Evolutionary conservation across 164 flowering plant species (phyloP).

Genomic region (Litsea cubeba): DNA sequence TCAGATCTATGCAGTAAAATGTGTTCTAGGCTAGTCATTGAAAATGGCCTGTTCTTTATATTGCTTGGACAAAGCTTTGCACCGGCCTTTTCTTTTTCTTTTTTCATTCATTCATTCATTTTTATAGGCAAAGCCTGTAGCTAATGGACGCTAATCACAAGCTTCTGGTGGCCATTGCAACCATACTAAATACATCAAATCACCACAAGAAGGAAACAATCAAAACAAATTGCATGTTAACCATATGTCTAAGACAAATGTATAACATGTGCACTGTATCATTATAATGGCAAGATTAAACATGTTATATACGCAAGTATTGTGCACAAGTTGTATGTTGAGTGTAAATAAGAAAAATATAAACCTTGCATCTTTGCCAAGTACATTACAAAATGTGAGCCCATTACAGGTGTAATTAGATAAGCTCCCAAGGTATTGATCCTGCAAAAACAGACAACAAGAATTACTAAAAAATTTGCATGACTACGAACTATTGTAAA

Average conservation of each 20-base stretch:
- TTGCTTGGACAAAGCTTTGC: too few relatives aligned
- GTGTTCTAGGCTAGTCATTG: too few relatives aligned
- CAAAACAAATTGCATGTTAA: background rate
- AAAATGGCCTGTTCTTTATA: too few relatives aligned
- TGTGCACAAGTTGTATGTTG: background rate
- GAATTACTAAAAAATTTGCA: conserved; percentile 2
- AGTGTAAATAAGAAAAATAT: conserved; percentile 1
- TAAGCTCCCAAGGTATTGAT: conserved; percentile 79
- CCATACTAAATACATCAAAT: background rate
- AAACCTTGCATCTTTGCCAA: conserved; percentile 90
- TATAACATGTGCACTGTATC: background rate
- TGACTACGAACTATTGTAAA: background rate
- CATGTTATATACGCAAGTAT: background rate
- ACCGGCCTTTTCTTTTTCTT: too few relatives aligned
- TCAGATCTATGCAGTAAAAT: too few relatives aligned
- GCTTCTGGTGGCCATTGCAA: background rate
- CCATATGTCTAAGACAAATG: background rate
- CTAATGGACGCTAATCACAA: background rate
- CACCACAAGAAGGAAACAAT: background rate
- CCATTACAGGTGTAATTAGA: conserved; percentile 85
- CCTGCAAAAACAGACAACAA: conserved; percentile 42
- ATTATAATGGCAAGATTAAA: background rate
- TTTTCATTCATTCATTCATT: too few relatives aligned
- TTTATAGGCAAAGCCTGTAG: too few relatives aligned
- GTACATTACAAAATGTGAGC: conserved; percentile 93